These are phyloP conservation scores for Aciculoconidium aculeatum DNA, from an alignment of 805 yeast genomes.

Conservation along the genomic window DNA sequence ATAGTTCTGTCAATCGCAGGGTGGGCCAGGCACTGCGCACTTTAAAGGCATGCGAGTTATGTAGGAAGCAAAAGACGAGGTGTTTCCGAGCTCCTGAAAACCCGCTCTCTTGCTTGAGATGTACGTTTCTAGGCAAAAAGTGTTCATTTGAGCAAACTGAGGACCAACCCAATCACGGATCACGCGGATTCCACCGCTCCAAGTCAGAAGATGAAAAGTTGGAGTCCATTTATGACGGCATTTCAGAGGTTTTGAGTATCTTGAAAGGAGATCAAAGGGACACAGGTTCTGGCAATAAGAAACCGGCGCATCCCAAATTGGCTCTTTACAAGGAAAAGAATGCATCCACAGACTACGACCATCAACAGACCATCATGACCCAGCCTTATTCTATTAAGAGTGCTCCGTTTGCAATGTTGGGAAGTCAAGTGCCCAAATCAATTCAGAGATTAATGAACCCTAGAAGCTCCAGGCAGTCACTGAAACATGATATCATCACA, in stretches of 20 bases:
- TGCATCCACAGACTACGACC: constrained; percentile 1
- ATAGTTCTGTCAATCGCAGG: constrained; percentile 8
- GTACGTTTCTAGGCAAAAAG: constrained; percentile 43
- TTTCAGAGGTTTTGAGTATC: constrained; percentile 27
- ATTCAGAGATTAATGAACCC: constrained; percentile 23
- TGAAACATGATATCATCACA: constrained; percentile 41
- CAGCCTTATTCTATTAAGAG: constrained; percentile 32
- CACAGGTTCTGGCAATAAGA: not conserved
- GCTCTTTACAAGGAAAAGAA: not conserved
- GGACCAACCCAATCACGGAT: too few species aligned
- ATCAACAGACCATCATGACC: constrained; percentile 22
- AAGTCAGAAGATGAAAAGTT: constrained; percentile 21
- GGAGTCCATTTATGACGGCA: constrained; percentile 28
- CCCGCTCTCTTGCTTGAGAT: constrained; percentile 48
- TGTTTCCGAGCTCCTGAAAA: constrained; percentile 51
- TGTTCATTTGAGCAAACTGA: constrained; percentile 44
- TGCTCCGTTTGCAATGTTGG: constrained; percentile 41
- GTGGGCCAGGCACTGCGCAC: constrained; percentile 34
- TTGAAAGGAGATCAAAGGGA: constrained; percentile 10
- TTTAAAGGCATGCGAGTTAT: constrained; percentile 47
- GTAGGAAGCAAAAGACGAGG: constrained; percentile 54
- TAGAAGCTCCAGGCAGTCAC: not conserved
- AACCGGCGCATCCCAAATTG: not conserved
- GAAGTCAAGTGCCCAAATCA: constrained; percentile 29
- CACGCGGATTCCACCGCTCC: too few species aligned